Conservation (phyloP, 164 flowering plant genomes). For the Santalum album region DNA sequence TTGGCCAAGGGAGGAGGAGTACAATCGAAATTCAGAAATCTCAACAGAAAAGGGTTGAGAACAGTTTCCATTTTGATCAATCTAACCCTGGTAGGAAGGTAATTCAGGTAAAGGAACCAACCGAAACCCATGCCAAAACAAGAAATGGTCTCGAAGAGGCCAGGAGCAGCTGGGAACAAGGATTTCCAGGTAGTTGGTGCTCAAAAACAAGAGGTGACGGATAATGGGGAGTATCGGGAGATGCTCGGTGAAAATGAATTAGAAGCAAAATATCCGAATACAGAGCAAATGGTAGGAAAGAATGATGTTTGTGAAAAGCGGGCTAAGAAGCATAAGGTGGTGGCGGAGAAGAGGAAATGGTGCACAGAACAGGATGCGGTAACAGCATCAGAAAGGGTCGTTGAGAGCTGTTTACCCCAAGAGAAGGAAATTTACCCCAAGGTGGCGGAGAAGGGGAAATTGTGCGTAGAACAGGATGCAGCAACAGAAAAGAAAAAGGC, state of each 20-base stretch:
- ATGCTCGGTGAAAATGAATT: no score
- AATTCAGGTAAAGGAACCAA: neutral
- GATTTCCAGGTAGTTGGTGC: neutral
- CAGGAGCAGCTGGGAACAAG: neutral
- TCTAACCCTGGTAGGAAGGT: neutral
- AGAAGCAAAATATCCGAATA: neutral
- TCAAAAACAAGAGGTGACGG: slow-evolving; percentile 1
- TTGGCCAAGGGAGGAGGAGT: slow-evolving; percentile 6
- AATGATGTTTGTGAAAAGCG: no score
- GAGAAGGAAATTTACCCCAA: neutral
- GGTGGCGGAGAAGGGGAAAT: slow-evolving; percentile 1
- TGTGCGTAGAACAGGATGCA: neutral
- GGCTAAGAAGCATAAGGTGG: neutral
- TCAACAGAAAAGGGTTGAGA: neutral
- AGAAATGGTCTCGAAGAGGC: neutral
- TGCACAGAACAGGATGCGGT: neutral
- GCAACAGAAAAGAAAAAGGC: neutral
- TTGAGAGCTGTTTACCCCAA: no score
- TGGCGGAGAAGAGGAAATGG: slow-evolving; percentile 1
- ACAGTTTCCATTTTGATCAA: neutral
- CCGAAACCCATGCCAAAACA: neutral
- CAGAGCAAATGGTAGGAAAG: neutral
- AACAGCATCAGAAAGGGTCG: neutral
- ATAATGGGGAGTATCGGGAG: neutral
- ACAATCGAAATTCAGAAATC: neutral